Evolutionary conservation across 129 eudicot genomes (phyloP), one percentile per base, ranked within the genome.

Genomic region (Artemisia annua): DNA sequence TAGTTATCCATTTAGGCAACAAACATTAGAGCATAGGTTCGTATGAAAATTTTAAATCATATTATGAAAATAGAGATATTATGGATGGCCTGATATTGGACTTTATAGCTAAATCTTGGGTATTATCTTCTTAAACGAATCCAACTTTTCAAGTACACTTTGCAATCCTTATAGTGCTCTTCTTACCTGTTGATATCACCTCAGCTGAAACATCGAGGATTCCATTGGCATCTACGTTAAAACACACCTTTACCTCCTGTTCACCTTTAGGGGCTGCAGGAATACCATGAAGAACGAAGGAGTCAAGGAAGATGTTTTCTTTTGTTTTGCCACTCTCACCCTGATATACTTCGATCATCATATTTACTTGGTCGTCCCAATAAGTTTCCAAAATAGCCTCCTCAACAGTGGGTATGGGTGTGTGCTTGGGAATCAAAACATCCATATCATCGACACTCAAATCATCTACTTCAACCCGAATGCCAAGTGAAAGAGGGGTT

Each of bases 201-300:
- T 56, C 61, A 56, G 61, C 61, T 10, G 61, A 56, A 9, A 56
- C 61, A 17, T 15, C 11, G 0, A 56, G 61, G 19, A 56, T 56
- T 15, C 61, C 61, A 56, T 56, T 56, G 24, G 20, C 61, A 56
- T 56, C 61, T 56, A 56, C 17, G 19, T 56, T 56, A 56, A 56
- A 56, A 20, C 13, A 3, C 17, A 56, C 61, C 5, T 56, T 17
- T 17, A 56, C 20, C 61, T 15, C 2, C 2, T 56, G 61, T 17
- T 17, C 10, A 4, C 10, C 0, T n/a, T 15, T 16, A 17, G 61
- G 61, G 19, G 61, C 28, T 22, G 19, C 44, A 22, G 66, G 66
- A 61, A 61, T 61, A n/a, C 46, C 66, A 61, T 3, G 8, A 61
- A 61, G 46, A 0, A 0, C 1, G 46, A 61, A 61, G 26, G 14